Evolutionary conservation across 176 grass and related monocot species (phyloP), one percentile per base, ranked within the genome.

Genomic region (Phoenix roebelenii): DNA sequence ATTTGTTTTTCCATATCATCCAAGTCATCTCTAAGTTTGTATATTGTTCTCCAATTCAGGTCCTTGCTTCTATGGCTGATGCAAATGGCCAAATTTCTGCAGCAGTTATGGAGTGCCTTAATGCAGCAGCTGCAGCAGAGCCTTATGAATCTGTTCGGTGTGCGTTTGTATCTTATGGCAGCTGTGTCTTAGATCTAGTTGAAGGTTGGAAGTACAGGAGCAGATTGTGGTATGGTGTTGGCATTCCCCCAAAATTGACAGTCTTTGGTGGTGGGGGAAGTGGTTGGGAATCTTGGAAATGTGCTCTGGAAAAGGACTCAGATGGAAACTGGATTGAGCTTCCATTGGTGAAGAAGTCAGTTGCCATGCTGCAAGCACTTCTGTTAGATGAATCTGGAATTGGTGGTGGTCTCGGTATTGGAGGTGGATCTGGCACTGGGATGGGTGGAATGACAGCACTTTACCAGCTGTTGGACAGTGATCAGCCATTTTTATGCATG

Each of bases 401-500:
- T 82, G 87, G 93, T 1, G 84, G 87, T 66, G 87, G 93, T 71
- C 66, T 97, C 65, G 87, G 84, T 80, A 87, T 92, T 54, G 93
- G 84, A 80, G 87, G 84, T 69, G 93, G 87, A 44, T 97, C 87
- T 80, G 93, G 87, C 74, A 85, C 92, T 71, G 92, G 92, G 74
- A 96, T 88, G 87, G 92, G 87, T 48, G 80, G 90, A 74, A 92
- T 97, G 93, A 60, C 84, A 57, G 75, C 87, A 74, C 83, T 97
- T 32, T 92, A 92, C 78, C 93, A 88, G 73, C 76, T 92, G 58
- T 73, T 97, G 77, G 93, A 97, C 71, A 97, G 93, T 10, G 93
- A 97, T 53, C 93, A 97, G 57, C 93, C 93, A 72, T 97, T 97
- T 84, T 78, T 97, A 70, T 97, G 93, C 63, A 97, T 97, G 93